phyloP scores from a whole-genome alignment of 805 yeast species.

The Barnettozyma populi region DNA sequence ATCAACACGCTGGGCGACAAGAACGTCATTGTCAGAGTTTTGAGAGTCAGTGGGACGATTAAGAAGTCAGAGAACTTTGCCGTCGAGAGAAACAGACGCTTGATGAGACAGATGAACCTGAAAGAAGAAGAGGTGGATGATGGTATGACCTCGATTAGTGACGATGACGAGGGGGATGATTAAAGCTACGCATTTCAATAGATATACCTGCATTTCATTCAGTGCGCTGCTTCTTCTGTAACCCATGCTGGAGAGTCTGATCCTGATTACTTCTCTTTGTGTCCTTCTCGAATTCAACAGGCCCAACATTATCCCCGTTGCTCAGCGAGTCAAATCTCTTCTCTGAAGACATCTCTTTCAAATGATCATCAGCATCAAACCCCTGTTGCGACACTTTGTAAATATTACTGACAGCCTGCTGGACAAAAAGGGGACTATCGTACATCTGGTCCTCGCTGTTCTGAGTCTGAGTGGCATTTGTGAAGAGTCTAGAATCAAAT shows the following conservation, averaged over 20 bases:
- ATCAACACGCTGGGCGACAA: slow-evolving; percentile 45
- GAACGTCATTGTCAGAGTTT: slow-evolving; percentile 47
- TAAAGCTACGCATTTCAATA: not conserved
- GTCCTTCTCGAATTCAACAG: slow-evolving; percentile 43
- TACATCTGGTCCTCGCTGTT: slow-evolving; percentile 46
- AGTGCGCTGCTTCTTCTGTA: slow-evolving; percentile 18
- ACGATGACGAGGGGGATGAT: slow-evolving; percentile 9
- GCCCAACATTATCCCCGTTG: slow-evolving; percentile 25
- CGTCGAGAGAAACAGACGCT: slow-evolving; percentile 40
- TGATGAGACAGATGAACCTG: slow-evolving; percentile 17
- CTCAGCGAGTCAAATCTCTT: slow-evolving; percentile 17
- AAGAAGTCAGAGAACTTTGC: slow-evolving; percentile 74
- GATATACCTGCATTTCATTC: not conserved
- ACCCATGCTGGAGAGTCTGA: slow-evolving; percentile 21
- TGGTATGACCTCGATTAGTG: slow-evolving; percentile 1
- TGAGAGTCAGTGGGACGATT: slow-evolving; percentile 81
- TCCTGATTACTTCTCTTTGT: slow-evolving; percentile 5
- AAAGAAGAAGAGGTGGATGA: slow-evolving; percentile 16
- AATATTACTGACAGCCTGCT: slow-evolving; percentile 44
- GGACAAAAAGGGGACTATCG: slow-evolving; percentile 53
- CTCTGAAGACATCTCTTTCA: slow-evolving; percentile 14
- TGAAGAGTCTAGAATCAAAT: slow-evolving; percentile 56
- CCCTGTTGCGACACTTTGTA: slow-evolving; percentile 35
- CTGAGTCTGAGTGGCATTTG: slow-evolving; percentile 37
- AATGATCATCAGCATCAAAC: slow-evolving; percentile 17